phyloP scores from a whole-genome alignment of 257 asterid species.

The Nicotiana knightiana region DNA sequence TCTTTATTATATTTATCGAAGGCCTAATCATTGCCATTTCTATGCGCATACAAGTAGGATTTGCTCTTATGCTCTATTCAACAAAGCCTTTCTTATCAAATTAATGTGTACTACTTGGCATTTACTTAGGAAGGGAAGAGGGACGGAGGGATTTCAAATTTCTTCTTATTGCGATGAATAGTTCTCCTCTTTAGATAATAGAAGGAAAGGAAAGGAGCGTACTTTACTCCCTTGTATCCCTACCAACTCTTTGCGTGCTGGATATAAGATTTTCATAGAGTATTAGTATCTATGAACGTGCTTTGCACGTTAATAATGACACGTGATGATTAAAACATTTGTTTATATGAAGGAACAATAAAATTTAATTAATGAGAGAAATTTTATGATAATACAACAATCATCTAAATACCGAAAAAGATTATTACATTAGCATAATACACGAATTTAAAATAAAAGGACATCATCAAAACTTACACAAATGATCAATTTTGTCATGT shows the following conservation, averaged over 20 bases:
- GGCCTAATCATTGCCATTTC: background rate
- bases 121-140: background rate
- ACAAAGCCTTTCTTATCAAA: background rate
- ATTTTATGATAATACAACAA: too few relatives aligned
- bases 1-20: background rate
- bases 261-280: background rate
- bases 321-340: too few relatives aligned
- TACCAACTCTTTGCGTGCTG: background rate
- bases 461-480: too few relatives aligned
- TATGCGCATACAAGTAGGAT: background rate
- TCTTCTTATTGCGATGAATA: background rate
- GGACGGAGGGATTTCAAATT: background rate
- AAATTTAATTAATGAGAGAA: too few relatives aligned
- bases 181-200: background rate
- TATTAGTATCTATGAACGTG: too few relatives aligned
- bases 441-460: too few relatives aligned
- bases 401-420: too few relatives aligned
- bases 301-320: too few relatives aligned
- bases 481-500: too few relatives aligned
- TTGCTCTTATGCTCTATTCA: background rate
- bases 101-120: background rate
- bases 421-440: too few relatives aligned
- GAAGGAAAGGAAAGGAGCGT: background rate
- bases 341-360: too few relatives aligned
- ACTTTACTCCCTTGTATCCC: conserved; percentile 1